Evolutionary conservation across 2,329 filamentous ascomycete genomes (phyloP), one percentile per base, ranked within the genome.

Genomic region (Hypoxylon sp.): DNA sequence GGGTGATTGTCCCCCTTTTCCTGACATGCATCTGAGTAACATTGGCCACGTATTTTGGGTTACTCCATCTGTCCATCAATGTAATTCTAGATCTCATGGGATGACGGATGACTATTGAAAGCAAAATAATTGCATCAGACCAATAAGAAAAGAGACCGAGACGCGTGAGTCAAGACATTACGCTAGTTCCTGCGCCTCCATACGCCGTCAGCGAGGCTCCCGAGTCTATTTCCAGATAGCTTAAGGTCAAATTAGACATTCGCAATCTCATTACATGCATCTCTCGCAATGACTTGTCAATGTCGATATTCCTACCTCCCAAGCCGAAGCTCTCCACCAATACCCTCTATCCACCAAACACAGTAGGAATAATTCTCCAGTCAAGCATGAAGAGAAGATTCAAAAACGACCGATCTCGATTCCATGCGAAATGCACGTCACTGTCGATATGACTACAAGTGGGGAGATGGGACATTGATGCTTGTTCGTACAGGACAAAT

Each of bases 361-460:
- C 43, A 49, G 14, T 60, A 46, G 7, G 28, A 50, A 34, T 30
- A 14, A n/a, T 32, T 13, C 32, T 14, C 10, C 46, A 45, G 36
- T 23, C 17, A 46, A 38, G 36, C 17, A 19, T 53, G 49, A 43
- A 53, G 10, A 32, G 50, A 46, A 49, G 25, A 60, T 57, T 58
- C n/a, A 19, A 30, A 17, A 58, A 38, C 34, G 19, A 61, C n/a
- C 41, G 50, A 70, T 70, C 68, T 70, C 68, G 65, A 70, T 70
- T 65, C 23, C 32, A 60, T 63, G 61, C 58, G 60, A 65, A 68
- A 68, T 65, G 68, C 68, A 68, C 68, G 68, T 70, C 68, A 70
- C 61, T 30, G 19, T 48, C 36, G 59, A 68, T 60, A 60, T 45
- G 25, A 52, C n/a, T 25, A 41, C 19, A 25, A 48, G 64, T 63